These are phyloP conservation scores for Leccinum holopus DNA, from an alignment of 1,284 basidiomycete species.

Conservation along the genomic window DNA sequence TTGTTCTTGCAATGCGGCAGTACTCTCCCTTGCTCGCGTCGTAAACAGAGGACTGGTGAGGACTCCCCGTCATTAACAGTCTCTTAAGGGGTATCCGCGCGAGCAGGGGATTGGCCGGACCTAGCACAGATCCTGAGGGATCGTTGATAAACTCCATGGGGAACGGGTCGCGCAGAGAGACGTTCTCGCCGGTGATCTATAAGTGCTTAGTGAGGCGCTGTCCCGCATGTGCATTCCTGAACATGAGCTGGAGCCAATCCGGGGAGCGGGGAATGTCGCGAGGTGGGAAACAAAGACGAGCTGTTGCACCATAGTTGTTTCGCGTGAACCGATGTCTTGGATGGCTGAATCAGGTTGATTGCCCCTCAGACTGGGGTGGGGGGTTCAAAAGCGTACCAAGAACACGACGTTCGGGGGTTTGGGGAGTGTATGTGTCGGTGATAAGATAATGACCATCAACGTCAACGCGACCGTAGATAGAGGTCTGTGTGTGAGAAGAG, in stretches of 20 bases:
- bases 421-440: neutral
- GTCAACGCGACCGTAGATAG: neutral
- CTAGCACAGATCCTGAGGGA: slow-evolving; percentile 23
- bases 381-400: neutral
- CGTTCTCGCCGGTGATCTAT: slow-evolving; percentile 4
- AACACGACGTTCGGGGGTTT: slow-evolving; percentile 2
- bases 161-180: neutral
- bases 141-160: slow-evolving; percentile 25
- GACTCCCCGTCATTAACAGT: neutral
- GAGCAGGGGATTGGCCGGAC: slow-evolving; percentile 36
- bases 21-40: slow-evolving; percentile 6
- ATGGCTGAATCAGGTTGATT: neutral
- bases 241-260: neutral
- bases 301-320: neutral
- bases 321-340: neutral
- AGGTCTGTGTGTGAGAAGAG: no score
- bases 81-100: neutral
- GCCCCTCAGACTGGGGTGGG: neutral
- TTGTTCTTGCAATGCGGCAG: neutral
- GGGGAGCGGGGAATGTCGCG: no score
- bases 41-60: slow-evolving; percentile 31
- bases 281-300: no score
- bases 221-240: neutral
- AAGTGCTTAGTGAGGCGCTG: neutral
- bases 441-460: neutral